Evolutionary conservation across 2,329 filamentous ascomycete genomes (phyloP).

Genomic region (Emergomyces orientalis): DNA sequence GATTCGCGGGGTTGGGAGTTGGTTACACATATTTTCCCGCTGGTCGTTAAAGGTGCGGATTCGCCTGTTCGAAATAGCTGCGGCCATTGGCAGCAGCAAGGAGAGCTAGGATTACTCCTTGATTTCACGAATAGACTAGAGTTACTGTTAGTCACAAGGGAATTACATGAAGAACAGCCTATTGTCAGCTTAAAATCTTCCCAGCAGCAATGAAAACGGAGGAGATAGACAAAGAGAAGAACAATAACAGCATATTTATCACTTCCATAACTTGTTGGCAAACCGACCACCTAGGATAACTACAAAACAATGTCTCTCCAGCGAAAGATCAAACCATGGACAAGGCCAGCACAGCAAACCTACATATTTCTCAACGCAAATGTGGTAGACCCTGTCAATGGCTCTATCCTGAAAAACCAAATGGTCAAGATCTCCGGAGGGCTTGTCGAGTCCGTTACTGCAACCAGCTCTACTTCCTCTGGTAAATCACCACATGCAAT

Average conservation of each 20-base stretch:
- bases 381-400: constrained; percentile 34
- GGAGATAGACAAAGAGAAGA: background rate
- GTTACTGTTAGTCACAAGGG: background rate
- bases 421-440: constrained; percentile 32
- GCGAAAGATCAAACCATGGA: constrained; percentile 1
- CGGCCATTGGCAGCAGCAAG: background rate
- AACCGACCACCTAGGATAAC: background rate
- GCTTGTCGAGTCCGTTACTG: constrained; percentile 22
- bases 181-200: background rate
- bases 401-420: constrained; percentile 23
- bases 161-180: background rate
- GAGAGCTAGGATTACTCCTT: background rate
- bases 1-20: background rate
- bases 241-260: background rate
- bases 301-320: constrained; percentile 1
- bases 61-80: background rate
- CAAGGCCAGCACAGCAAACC: background rate
- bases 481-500: constrained; percentile 15
- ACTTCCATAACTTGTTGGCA: background rate
- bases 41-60: background rate
- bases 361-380: constrained; percentile 30
- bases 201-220: background rate
- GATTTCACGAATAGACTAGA: background rate
- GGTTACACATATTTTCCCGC: background rate
- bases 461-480: background rate